Base-by-base conservation (phyloP, 306 rosid species). In the Coriaria nepalensis region DNA sequence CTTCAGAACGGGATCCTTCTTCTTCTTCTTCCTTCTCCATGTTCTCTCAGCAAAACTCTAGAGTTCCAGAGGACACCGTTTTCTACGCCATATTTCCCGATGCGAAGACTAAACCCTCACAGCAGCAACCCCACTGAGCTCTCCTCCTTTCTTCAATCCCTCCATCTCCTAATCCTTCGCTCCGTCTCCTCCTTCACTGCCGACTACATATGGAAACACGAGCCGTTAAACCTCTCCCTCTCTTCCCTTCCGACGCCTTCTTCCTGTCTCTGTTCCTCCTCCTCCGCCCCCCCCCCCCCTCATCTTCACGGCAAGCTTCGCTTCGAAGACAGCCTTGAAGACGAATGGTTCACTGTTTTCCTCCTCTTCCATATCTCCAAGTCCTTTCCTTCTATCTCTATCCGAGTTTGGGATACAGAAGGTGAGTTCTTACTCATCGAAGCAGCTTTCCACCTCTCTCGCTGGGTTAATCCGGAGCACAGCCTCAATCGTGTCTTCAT, bases 371-470 rank as follows among this genome's bases (percentile, higher is more conserved):
- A 70, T 10, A 45, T 78, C 47, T 81, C 94, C 43, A 12, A 37
- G 6, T 43, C 29, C 12, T 81, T 90, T 60, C 78, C 92, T 4
- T 55, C 78, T 35, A 74, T 90, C 63, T 81, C 94, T 14, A 33
- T 85, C 56, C 68, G 85, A 7, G 57, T 79, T 6, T 90, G 98
- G 98, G 98, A 90, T 67, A 68, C 92, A 29, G 95, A 90, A 59
- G 95, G 98, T 38, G 98, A 85, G 73, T 85, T 90, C 60, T 63
- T 90, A 29, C 98, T 90, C 61, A 79, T 90, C 6, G 95, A 90
- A 46, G 87, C 98, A 9, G 98, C 95, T 42, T 82, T 79, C 58
- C 94, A 90, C 65, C 83, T 85, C 57, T 94, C 94, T 11, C 92
- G 94, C n/a, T 90, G 98, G 98, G 71, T 85, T 54, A 77, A 79